Evolutionary conservation across 306 rosid species (phyloP).

Genomic region (Cucurbita moschata): DNA sequence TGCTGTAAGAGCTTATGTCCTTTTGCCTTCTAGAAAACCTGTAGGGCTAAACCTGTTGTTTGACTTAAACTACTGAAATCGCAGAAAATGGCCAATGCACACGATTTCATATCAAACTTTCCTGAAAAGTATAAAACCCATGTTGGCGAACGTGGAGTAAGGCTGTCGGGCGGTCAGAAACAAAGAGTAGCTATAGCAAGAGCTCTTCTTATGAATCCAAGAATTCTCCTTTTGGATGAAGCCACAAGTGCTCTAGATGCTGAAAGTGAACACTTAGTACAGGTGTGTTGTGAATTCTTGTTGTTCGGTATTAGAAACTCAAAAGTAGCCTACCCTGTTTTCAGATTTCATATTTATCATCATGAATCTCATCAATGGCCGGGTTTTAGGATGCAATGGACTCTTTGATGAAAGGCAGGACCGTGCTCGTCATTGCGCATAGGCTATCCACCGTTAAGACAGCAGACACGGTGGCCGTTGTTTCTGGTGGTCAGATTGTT

Average conservation of each 20-base stretch:
- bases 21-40: not conserved
- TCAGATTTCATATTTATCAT: not conserved
- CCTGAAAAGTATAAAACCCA: conserved; percentile 18
- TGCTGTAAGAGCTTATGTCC: conserved; percentile 33
- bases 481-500: conserved; percentile 20
- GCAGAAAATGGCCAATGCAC: conserved; percentile 28
- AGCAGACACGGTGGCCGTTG: conserved; percentile 19
- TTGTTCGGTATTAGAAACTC: not conserved
- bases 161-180: conserved; percentile 23
- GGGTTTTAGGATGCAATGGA: conserved; percentile 17
- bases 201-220: conserved; percentile 21
- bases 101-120: conserved; percentile 21
- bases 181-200: conserved; percentile 28
- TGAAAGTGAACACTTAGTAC: conserved; percentile 21
- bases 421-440: conserved; percentile 23
- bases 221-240: conserved; percentile 25
- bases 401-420: conserved; percentile 21
- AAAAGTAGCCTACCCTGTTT: not conserved
- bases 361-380: not conserved
- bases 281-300: conserved; percentile 1
- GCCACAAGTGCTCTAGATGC: conserved; percentile 26
- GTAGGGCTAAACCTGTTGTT: not conserved
- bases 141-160: conserved; percentile 20
- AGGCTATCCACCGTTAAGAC: conserved; percentile 20
- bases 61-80: not conserved